phyloP scores from a whole-genome alignment of 2,329 filamentous ascomycete species.

The Tolypocladium tropicale region DNA sequence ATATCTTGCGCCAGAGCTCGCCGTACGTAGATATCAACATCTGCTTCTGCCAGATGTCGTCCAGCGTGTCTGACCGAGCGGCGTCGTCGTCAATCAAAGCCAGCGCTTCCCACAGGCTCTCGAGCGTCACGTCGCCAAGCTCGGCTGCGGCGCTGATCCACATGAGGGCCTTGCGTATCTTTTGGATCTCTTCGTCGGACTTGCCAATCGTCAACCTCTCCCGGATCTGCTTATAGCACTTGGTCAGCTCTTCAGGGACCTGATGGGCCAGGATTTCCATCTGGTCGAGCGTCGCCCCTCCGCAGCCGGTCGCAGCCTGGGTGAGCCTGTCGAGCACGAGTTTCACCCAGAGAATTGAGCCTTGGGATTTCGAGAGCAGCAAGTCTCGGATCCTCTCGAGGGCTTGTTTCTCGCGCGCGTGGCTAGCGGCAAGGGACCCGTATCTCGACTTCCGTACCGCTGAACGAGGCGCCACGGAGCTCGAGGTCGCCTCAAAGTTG shows the following conservation, averaged over 20 bases:
- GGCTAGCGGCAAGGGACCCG: not conserved
- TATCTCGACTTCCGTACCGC: not conserved
- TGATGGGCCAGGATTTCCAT: not conserved
- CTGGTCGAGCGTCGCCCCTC: not conserved
- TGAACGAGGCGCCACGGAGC: not conserved
- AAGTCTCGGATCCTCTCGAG: not conserved
- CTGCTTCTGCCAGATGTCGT: not conserved
- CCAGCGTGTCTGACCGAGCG: not conserved
- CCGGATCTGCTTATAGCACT: not conserved
- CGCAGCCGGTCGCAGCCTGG: not conserved
- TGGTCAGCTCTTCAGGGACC: not conserved
- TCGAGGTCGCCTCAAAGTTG: not conserved
- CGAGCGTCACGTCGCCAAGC: constrained; percentile 2
- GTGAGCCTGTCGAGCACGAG: constrained; percentile 1
- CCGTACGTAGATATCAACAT: not conserved
- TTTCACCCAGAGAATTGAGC: constrained; percentile 4
- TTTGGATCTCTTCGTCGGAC: not conserved
- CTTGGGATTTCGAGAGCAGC: constrained; percentile 1
- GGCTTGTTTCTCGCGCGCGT: not conserved
- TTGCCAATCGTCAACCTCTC: not conserved
- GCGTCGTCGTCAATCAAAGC: not conserved
- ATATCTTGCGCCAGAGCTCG: constrained; percentile 1
- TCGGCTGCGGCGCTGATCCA: constrained; percentile 4
- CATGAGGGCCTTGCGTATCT: constrained; percentile 3
- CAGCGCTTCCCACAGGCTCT: constrained; percentile 3